A percentile compares a stretch with the other conserved stretches of the same genome.
Evolutionary conservation across 2,329 filamentous ascomycete species (phyloP).

Genomic region (Penicillium sp.): DNA sequence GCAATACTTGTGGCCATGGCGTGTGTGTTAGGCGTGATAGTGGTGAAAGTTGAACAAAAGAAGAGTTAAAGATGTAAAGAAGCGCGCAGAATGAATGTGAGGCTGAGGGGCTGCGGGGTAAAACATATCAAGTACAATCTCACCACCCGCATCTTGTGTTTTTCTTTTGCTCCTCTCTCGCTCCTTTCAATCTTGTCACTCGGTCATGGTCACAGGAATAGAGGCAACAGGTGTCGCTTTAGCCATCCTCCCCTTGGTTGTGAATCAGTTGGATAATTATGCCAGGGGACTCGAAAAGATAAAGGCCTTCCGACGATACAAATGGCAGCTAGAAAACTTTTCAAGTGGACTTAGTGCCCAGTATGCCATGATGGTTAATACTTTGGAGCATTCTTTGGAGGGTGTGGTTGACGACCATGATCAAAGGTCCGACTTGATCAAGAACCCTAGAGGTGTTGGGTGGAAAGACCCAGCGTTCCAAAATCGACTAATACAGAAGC

Average conservation of each 20-base stretch:
- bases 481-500: background rate
- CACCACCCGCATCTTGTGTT: too few relatives aligned
- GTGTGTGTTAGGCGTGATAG: too few relatives aligned
- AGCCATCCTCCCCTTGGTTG: conserved; percentile 25
- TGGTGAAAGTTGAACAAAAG: too few relatives aligned
- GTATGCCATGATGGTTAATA: conserved; percentile 13
- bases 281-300: conserved; percentile 20
- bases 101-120: too few relatives aligned
- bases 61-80: too few relatives aligned
- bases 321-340: conserved; percentile 12
- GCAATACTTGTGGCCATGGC: background rate
- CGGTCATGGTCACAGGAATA: conserved; percentile 5
- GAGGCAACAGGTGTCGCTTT: conserved; percentile 19
- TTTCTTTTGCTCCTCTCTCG: too few relatives aligned
- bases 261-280: conserved; percentile 26
- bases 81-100: too few relatives aligned
- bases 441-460: background rate
- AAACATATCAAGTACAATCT: too few relatives aligned
- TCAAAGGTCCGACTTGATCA: background rate
- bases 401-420: background rate
- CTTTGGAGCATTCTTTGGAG: background rate
- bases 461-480: background rate
- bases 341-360: conserved; percentile 5
- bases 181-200: too few relatives aligned
- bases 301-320: conserved; percentile 16